Conservation (phyloP, 2,329 filamentous ascomycete species). For the Cercospora sojina region DNA sequence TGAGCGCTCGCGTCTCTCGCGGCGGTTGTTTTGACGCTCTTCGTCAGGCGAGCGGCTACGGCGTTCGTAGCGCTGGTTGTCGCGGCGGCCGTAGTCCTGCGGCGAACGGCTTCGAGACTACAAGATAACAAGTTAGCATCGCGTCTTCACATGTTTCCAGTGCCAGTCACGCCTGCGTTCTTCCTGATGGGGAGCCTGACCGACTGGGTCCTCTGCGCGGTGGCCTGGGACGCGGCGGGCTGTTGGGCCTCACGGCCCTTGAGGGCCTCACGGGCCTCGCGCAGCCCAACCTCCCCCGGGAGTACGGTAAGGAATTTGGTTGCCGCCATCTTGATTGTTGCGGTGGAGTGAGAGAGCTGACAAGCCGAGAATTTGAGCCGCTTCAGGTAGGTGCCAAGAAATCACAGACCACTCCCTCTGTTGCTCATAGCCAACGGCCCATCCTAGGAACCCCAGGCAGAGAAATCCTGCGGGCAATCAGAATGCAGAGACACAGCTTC, state of each 20-base stretch:
- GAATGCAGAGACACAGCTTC: neutral
- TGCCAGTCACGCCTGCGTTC: conserved; percentile 3
- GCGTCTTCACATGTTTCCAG: neutral
- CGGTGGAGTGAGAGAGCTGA: neutral
- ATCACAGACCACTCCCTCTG: neutral
- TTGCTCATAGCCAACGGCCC: neutral
- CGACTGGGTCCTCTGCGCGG: neutral
- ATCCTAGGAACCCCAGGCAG: neutral
- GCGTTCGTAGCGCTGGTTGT: conserved; percentile 45
- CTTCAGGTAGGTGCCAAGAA: neutral
- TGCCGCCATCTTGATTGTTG: no score
- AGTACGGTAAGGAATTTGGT: no score
- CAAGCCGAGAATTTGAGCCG: neutral
- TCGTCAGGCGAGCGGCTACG: conserved; percentile 28
- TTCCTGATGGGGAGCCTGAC: neutral
- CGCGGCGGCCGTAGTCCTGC: conserved; percentile 49
- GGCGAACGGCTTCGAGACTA: conserved; percentile 7
- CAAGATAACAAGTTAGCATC: neutral
- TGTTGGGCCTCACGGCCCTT: neutral
- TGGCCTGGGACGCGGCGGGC: neutral
- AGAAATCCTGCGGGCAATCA: neutral
- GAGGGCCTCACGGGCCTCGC: no score
- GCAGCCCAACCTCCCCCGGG: no score
- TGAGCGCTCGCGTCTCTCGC: conserved; percentile 57
- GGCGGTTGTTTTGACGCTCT: conserved; percentile 42